phyloP scores from a whole-genome alignment of 2,329 filamentous ascomycete genomes.

The Fusarium brachygibbosum region DNA sequence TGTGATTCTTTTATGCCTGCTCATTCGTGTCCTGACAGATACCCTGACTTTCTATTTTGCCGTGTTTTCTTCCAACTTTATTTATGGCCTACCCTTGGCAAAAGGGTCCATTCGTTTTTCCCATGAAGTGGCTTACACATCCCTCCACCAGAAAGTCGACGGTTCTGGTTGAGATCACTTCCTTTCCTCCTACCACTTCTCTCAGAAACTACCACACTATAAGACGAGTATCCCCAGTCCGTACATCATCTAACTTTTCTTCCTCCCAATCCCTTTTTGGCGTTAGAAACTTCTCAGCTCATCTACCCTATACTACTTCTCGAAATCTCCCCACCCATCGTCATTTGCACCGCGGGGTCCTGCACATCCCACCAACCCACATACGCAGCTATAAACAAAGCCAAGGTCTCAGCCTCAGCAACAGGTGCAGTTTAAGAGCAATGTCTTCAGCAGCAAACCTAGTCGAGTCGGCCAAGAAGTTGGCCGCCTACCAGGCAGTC shows the following conservation, averaged over 20 bases:
- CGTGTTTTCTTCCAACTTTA: constrained; percentile 23
- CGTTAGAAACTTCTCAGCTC: constrained; percentile 7
- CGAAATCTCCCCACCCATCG: constrained; percentile 36
- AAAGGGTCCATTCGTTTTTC: constrained; percentile 5
- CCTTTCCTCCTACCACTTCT: constrained; percentile 12
- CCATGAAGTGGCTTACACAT: constrained; percentile 36
- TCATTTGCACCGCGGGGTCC: constrained; percentile 37
- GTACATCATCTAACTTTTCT: background rate
- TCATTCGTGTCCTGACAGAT: constrained; percentile 24
- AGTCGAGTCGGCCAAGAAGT: constrained; percentile 80
- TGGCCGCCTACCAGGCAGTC: constrained; percentile 80
- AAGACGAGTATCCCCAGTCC: background rate
- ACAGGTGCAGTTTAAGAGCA: constrained; percentile 32
- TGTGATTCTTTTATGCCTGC: constrained; percentile 8
- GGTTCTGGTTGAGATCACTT: constrained; percentile 8
- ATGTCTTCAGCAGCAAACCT: constrained; percentile 58
- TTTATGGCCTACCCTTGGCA: background rate
- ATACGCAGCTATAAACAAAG: constrained; percentile 30
- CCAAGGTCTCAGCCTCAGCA: constrained; percentile 33
- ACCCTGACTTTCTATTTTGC: constrained; percentile 24
- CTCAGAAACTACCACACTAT: background rate
- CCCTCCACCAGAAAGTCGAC: constrained; percentile 29
- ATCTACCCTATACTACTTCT: constrained; percentile 38
- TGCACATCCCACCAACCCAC: constrained; percentile 30
- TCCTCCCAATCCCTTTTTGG: background rate